These are phyloP conservation scores for Parmales sp. DNA, from an alignment of 108 stramenopile genomes.

Conservation along the genomic window DNA sequence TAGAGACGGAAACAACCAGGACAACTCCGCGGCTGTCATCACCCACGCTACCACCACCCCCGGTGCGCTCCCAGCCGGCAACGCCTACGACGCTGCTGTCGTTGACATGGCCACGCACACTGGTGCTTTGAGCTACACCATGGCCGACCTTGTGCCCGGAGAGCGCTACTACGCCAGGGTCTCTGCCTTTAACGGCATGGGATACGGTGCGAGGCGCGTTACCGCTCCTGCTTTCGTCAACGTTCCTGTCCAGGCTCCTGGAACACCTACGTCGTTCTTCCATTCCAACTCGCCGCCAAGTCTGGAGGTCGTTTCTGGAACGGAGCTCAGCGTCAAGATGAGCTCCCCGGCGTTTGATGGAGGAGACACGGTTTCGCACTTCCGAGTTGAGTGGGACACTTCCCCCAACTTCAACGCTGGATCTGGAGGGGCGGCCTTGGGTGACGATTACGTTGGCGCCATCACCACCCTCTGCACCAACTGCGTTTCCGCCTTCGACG, in stretches of 20 bases:
- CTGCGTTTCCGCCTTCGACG: slow-evolving; percentile 32
- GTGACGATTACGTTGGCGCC: slow-evolving; percentile 23
- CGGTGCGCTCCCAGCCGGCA: slow-evolving; percentile 23
- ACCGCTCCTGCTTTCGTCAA: slow-evolving; percentile 35
- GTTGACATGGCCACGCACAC: slow-evolving; percentile 11
- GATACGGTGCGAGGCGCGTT: slow-evolving; percentile 39
- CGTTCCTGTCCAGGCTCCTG: slow-evolving; percentile 36
- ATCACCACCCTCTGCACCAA: slow-evolving; percentile 21
- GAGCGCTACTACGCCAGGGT: slow-evolving; percentile 38
- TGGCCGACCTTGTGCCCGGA: slow-evolving; percentile 40
- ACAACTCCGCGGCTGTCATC: slow-evolving; percentile 14
- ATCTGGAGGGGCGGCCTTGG: slow-evolving; percentile 32
- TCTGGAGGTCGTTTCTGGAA: slow-evolving; percentile 24
- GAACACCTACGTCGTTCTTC: slow-evolving; percentile 34
- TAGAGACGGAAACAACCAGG: background rate
- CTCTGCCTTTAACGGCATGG: slow-evolving; percentile 39
- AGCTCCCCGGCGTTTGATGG: slow-evolving; percentile 56
- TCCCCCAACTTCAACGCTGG: slow-evolving; percentile 29
- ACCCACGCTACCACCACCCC: slow-evolving; percentile 12
- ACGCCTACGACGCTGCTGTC: slow-evolving; percentile 29
- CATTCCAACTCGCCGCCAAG: slow-evolving; percentile 26
- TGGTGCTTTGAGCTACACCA: slow-evolving; percentile 22
- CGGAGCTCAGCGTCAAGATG: slow-evolving; percentile 44
- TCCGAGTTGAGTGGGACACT: slow-evolving; percentile 70
- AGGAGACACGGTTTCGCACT: slow-evolving; percentile 51